Conservation (phyloP, 2,329 filamentous ascomycete species). For the Colletotrichum plurivorum region DNA sequence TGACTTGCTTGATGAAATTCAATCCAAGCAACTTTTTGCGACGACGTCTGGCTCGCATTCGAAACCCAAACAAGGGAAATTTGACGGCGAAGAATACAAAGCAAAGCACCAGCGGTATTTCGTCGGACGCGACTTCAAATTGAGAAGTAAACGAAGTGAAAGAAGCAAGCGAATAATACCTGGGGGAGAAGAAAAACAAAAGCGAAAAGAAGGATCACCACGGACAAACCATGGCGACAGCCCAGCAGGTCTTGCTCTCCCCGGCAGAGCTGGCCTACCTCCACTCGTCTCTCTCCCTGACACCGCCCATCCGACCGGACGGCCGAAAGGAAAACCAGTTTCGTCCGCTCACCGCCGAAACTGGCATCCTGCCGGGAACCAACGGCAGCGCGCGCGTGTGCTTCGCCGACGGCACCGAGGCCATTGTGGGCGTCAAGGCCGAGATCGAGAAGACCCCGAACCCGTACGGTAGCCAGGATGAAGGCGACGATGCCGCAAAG, state of each 20-base stretch:
- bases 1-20: constrained; percentile 25
- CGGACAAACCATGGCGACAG: constrained; percentile 43
- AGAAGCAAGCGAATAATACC: not conserved
- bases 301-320: constrained; percentile 90
- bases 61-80: not conserved
- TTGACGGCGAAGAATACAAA: not conserved
- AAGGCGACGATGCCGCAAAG: constrained; percentile 56
- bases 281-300: constrained; percentile 85
- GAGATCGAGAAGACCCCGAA: constrained; percentile 83
- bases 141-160: not conserved
- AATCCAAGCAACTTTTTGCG: constrained; percentile 37
- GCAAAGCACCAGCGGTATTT: not conserved
- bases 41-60: constrained; percentile 7
- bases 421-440: constrained; percentile 94
- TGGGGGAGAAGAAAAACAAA: no score
- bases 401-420: constrained; percentile 95
- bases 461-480: constrained; percentile 47
- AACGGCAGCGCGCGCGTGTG: constrained; percentile 95
- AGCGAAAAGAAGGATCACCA: no score
- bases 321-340: constrained; percentile 87
- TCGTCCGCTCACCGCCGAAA: constrained; percentile 90
- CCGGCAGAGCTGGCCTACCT: constrained; percentile 97
- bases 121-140: not conserved
- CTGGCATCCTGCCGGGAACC: constrained; percentile 87
- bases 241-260: constrained; percentile 82